Percentiles rank a stretch among this genome's conserved stretches.
phyloP scores from a whole-genome alignment of 345 rosid genomes.

The Crucihimalaya himalaica region DNA sequence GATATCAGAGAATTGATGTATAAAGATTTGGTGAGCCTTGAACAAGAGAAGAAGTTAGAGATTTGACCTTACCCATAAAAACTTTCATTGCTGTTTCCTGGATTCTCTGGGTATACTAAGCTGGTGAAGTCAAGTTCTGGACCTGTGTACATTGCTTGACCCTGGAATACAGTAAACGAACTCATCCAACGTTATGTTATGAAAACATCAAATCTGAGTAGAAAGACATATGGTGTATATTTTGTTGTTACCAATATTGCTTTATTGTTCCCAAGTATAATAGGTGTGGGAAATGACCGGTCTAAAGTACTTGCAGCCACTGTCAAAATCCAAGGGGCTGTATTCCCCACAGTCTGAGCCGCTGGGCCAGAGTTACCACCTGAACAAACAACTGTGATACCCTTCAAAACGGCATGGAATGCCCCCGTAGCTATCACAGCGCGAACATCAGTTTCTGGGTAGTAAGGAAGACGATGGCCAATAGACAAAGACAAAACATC shows the following conservation, averaged over 20 bases:
- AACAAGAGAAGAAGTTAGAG: not conserved
- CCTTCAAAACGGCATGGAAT: conserved; percentile 51
- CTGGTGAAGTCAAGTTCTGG: conserved; percentile 40
- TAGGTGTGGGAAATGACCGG: conserved; percentile 48
- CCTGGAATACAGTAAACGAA: conserved; percentile 15
- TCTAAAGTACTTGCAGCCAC: conserved; percentile 58
- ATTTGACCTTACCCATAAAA: conserved; percentile 18
- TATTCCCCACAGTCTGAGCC: conserved; percentile 47
- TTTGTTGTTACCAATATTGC: conserved; percentile 35
- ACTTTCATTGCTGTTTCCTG: conserved; percentile 32
- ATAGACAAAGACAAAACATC: conserved; percentile 53
- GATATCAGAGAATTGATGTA: not conserved
- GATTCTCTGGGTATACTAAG: conserved; percentile 45
- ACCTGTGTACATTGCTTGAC: conserved; percentile 43
- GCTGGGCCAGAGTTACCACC: conserved; percentile 46
- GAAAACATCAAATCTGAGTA: not conserved
- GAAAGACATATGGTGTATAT: not conserved
- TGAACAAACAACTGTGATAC: conserved; percentile 45
- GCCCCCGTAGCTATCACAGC: conserved; percentile 46
- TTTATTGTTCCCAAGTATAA: conserved; percentile 43
- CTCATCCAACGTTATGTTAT: not conserved
- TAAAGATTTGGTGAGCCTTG: not conserved
- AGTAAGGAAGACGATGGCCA: conserved; percentile 35
- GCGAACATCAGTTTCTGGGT: conserved; percentile 38
- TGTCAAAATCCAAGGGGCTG: conserved; percentile 54